Conservation (phyloP, 139 green algal genomes). For the Tetradesmus lagerheimii region DNA sequence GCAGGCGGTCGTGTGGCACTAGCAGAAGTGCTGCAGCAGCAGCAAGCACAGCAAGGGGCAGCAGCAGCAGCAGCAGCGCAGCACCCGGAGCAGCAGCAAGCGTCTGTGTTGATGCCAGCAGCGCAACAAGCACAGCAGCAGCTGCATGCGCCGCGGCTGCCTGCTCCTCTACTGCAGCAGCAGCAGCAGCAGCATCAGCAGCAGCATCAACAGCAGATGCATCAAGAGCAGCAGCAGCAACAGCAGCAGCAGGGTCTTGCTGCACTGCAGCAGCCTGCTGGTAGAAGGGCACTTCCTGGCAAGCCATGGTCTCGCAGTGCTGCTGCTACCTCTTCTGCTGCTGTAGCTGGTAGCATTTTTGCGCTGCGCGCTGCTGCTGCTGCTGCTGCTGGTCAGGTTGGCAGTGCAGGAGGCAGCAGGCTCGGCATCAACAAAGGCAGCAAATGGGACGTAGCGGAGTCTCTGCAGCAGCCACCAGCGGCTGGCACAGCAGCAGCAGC, state of each 20-base stretch:
- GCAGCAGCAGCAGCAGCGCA: not conserved
- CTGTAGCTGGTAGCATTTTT: not conserved
- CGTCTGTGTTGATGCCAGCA: not conserved
- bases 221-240: not conserved
- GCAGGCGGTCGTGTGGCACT: not conserved
- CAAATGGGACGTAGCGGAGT: not conserved
- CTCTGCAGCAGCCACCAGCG: not conserved
- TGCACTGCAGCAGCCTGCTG: not conserved
- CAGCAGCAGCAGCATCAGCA: not conserved
- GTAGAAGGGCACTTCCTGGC: not conserved
- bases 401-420: not conserved
- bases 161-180: too few species aligned
- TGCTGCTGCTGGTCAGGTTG: not conserved
- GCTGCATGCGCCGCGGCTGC: too few species aligned
- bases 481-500: not conserved
- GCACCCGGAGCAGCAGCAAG: not conserved
- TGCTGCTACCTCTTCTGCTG: not conserved
- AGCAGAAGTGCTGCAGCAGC: not conserved
- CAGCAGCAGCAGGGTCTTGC: not conserved
- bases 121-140: not conserved
- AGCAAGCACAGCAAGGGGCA: not conserved
- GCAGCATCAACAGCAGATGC: not conserved
- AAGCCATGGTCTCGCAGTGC: not conserved
- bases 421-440: not conserved
- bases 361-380: not conserved